Base-by-base conservation (phyloP, 805 yeast genomes). In the Zygosaccharomyces rouxii region DNA sequence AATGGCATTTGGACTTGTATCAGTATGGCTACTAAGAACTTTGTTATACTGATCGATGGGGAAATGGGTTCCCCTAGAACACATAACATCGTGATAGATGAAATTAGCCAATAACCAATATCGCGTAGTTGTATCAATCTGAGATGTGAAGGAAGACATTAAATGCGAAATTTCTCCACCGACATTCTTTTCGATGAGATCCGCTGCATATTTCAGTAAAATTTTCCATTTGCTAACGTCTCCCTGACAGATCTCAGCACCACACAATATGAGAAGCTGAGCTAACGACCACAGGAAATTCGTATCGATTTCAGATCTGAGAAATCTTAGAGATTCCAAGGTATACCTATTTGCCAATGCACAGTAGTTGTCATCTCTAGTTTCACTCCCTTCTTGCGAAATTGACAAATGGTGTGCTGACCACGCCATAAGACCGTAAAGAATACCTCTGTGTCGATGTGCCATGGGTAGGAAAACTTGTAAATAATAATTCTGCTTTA, bases 221-320 rank as follows among this genome's bases (percentile, higher is more conserved):
- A 77, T 72, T 2, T 84, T 77, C 95, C 95, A 87, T 59, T 81
- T 79, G 31, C 74, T 74, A 30, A 85, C 88, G 63, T 87, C 95
- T 6, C 95, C 95, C 54, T 81, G 77, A 66, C 92, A 86, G 46
- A 87, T 84, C 59, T 86, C 89, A 0, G 87, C 90, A n/a, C 85
- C 88, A 55, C 86, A 78, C 44, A 86, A 71, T 44, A 87, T 78
- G 52, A 86, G 66, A 46, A 84, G 70, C 14, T 83, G 78, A 1
- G 95, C 90, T 39, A 86, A 62, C 14, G 59, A 51, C 51, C 51
- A 51, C 23, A 58, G 49, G 16, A 53, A 55, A 21, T 42, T 50
- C 19, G 42, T 28, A 13, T 47, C 53, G 10, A 41, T 41, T 33
- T 41, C 44, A 16, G 51, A 38, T 16, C 53, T 45, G 21, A 58